Conservation (phyloP, 116 monocot genomes). For the Trichopus zeylanicus region DNA sequence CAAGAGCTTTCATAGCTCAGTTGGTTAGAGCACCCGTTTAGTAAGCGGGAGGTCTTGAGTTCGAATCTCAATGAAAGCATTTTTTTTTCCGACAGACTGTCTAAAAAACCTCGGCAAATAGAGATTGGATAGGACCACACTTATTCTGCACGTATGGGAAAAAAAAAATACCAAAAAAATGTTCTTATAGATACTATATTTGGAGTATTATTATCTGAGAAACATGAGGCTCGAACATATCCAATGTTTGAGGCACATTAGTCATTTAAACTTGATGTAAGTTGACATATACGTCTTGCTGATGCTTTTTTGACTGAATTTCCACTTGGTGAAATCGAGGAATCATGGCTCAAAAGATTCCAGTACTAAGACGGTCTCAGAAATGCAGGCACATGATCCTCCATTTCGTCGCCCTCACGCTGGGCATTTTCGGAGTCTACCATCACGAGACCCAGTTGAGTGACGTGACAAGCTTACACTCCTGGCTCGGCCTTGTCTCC, state of each 20-base stretch:
- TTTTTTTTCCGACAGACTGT: too few species aligned
- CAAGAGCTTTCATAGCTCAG: constrained; percentile 95
- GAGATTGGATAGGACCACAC: too few species aligned
- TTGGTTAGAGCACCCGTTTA: constrained; percentile 99
- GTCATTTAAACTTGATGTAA: neutral
- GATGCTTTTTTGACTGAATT: too few species aligned
- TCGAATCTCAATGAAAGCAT: constrained; percentile 91
- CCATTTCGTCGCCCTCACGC: constrained; percentile 44
- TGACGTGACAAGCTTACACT: constrained; percentile 59
- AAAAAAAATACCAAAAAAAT: too few species aligned
- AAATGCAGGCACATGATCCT: constrained; percentile 58
- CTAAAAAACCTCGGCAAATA: too few species aligned
- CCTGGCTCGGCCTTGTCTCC: constrained; percentile 78
- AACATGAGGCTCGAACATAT: too few species aligned
- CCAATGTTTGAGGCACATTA: too few species aligned
- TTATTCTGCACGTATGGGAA: too few species aligned
- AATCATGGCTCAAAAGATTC: constrained; percentile 70
- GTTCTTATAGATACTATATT: too few species aligned
- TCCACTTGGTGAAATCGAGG: constrained; percentile 37
- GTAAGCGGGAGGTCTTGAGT: constrained; percentile 98
- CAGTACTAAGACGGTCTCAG: constrained; percentile 13
- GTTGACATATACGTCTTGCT: too few species aligned
- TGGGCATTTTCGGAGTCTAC: constrained; percentile 62
- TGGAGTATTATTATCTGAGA: too few species aligned
- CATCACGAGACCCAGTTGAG: constrained; percentile 34